Percentiles rank a stretch among this genome's conserved stretches.
Conservation (phyloP, 345 rosid genomes). For the Lepidium didymum region DNA sequence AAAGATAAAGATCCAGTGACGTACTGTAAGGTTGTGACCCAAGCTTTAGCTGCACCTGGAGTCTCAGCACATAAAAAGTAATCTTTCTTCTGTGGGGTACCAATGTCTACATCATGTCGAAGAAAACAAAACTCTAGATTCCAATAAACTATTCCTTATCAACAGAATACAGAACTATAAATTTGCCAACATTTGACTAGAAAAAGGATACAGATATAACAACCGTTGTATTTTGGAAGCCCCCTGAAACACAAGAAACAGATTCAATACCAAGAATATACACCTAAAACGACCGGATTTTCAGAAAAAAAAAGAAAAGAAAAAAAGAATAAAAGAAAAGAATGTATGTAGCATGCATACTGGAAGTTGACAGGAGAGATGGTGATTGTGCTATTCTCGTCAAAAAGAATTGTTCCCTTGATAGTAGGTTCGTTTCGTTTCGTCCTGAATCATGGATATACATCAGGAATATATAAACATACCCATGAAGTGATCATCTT, state of each 20-base stretch:
- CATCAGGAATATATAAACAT: not conserved
- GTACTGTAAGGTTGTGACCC: conserved; percentile 96
- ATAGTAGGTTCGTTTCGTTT: conserved; percentile 81
- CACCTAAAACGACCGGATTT: not conserved
- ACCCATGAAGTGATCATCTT: not conserved
- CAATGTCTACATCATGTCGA: conserved; percentile 61
- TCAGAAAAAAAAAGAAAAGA: not conserved
- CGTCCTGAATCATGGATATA: conserved; percentile 41
- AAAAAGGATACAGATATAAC: conserved; percentile 91
- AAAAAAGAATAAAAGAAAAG: no score
- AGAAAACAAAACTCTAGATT: conserved; percentile 25
- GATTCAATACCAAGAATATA: not conserved
- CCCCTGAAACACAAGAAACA: conserved; percentile 54
- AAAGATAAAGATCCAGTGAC: conserved; percentile 25
- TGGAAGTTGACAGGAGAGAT: conserved; percentile 92
- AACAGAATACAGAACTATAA: conserved; percentile 1
- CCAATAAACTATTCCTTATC: not conserved
- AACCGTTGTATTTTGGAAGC: conserved; percentile 87
- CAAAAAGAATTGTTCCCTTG: conserved; percentile 75
- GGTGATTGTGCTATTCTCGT: conserved; percentile 82
- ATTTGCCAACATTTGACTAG: not conserved
- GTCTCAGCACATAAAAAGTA: conserved; percentile 97
- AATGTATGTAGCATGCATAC: conserved; percentile 39
- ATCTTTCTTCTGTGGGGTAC: conserved; percentile 95
- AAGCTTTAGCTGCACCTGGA: conserved; percentile 96